A percentile compares a stretch with the other conserved stretches of the same genome.
Conservation (phyloP, 192 early-diverging fungal species). For the Chytriomyces sp. region DNA sequence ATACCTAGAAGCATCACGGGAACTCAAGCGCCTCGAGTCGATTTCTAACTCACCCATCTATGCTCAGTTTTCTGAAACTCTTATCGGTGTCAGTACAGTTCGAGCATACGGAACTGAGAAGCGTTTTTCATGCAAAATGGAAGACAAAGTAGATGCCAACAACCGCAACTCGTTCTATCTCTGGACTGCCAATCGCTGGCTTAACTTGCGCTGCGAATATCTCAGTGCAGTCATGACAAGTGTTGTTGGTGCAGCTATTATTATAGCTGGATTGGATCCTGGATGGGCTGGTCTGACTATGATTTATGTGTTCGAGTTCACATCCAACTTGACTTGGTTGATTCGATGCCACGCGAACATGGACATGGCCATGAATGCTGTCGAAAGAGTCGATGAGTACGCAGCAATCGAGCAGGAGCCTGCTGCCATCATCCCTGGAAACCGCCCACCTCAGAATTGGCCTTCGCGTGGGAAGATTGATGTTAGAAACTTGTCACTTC, state of each 20-base stretch:
- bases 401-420: slow-evolving; percentile 78
- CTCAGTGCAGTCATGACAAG: slow-evolving; percentile 7
- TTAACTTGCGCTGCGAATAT: slow-evolving; percentile 24
- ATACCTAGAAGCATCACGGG: slow-evolving; percentile 79
- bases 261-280: slow-evolving; percentile 18
- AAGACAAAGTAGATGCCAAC: slow-evolving; percentile 58
- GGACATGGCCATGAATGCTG: slow-evolving; percentile 47
- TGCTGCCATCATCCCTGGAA: slow-evolving; percentile 55
- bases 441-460: slow-evolving; percentile 47
- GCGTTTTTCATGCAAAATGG: slow-evolving; percentile 30
- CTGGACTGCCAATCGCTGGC: slow-evolving; percentile 73
- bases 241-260: slow-evolving; percentile 21
- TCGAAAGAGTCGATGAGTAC: slow-evolving; percentile 65
- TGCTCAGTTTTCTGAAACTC: slow-evolving; percentile 78
- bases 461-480: slow-evolving; percentile 68
- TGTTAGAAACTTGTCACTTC: slow-evolving; percentile 67
- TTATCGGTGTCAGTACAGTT: slow-evolving; percentile 45
- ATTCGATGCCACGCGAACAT: slow-evolving; percentile 35
- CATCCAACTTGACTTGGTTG: slow-evolving; percentile 22
- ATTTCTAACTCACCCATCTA: slow-evolving; percentile 73
- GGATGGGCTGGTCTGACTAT: slow-evolving; percentile 37
- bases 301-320: slow-evolving; percentile 36
- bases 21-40: slow-evolving; percentile 84
- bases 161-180: slow-evolving; percentile 80
- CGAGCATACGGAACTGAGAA: slow-evolving; percentile 40